Evolutionary conservation across 371 early-diverging fungal genomes (phyloP).

Genomic region (Apophysomyces sp.): DNA sequence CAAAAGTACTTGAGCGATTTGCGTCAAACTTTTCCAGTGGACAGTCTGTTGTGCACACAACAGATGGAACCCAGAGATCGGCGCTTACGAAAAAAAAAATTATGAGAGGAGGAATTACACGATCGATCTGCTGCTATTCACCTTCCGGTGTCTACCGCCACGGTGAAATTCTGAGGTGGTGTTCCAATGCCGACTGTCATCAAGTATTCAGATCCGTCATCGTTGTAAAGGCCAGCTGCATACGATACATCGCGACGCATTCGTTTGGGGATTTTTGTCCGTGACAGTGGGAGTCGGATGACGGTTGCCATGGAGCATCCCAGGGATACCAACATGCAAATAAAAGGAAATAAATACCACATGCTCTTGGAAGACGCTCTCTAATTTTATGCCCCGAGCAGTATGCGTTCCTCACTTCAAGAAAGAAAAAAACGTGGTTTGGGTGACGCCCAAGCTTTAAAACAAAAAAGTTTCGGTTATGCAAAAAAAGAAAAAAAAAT

Average conservation of each 20-base stretch:
- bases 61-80: constrained; percentile 47
- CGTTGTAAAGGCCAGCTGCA: constrained; percentile 20
- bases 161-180: constrained; percentile 32
- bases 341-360: neutral
- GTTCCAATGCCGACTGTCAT: constrained; percentile 25
- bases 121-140: constrained; percentile 14
- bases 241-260: neutral
- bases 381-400: too few species aligned
- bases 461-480: neutral
- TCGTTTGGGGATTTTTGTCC: neutral
- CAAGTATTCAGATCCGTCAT: constrained; percentile 24
- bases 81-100: constrained; percentile 66
- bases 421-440: neutral
- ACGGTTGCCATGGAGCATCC: neutral
- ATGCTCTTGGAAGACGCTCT: neutral
- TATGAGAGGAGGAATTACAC: neutral
- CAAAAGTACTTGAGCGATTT: constrained; percentile 49
- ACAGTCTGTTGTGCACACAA: constrained; percentile 21
- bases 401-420: neutral
- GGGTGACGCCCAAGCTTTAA: neutral
- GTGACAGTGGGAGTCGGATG: neutral
- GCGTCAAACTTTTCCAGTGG: constrained; percentile 46
- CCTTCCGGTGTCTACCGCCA: constrained; percentile 43
- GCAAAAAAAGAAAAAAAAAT: neutral
- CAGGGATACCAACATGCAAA: neutral